These are phyloP conservation scores for Blastobotrys peoriensis DNA, from an alignment of 805 yeast genomes.

Conservation along the genomic window DNA sequence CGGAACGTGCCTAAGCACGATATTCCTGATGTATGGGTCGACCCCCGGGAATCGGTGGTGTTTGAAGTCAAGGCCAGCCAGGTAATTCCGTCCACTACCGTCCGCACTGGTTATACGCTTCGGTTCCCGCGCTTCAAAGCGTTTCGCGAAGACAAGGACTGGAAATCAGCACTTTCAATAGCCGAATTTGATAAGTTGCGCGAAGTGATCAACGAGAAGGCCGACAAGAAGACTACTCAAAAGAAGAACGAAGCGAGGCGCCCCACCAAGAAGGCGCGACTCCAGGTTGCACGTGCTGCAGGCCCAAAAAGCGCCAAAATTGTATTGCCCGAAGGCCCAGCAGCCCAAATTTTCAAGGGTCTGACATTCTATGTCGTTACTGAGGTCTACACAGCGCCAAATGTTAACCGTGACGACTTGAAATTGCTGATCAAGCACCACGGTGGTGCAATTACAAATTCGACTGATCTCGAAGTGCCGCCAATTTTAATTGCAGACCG, in stretches of 20 bases:
- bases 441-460: conserved; percentile 27
- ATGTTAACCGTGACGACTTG: conserved; percentile 10
- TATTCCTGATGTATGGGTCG: conserved; percentile 69
- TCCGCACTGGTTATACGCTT: conserved; percentile 62
- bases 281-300: too few species aligned
- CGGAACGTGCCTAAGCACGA: conserved; percentile 22
- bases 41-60: conserved; percentile 71
- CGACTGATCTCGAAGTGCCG: not conserved
- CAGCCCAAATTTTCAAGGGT: conserved; percentile 18
- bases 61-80: conserved; percentile 80
- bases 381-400: conserved; percentile 20
- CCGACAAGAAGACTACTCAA: conserved; percentile 22
- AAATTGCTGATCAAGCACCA: conserved; percentile 20
- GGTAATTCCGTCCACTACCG: conserved; percentile 47
- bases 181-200: conserved; percentile 43
- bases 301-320: too few species aligned
- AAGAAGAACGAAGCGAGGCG: conserved; percentile 17
- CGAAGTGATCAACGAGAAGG: conserved; percentile 16
- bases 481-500: conserved; percentile 22
- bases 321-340: conserved; percentile 5
- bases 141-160: conserved; percentile 63
- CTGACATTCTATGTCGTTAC: conserved; percentile 22
- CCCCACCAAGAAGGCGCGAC: conserved; percentile 6
- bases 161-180: conserved; percentile 48
- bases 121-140: conserved; percentile 68